phyloP scores from a whole-genome alignment of 2,329 filamentous ascomycete species.

The Stagonosporopsis chrysanthemi region DNA sequence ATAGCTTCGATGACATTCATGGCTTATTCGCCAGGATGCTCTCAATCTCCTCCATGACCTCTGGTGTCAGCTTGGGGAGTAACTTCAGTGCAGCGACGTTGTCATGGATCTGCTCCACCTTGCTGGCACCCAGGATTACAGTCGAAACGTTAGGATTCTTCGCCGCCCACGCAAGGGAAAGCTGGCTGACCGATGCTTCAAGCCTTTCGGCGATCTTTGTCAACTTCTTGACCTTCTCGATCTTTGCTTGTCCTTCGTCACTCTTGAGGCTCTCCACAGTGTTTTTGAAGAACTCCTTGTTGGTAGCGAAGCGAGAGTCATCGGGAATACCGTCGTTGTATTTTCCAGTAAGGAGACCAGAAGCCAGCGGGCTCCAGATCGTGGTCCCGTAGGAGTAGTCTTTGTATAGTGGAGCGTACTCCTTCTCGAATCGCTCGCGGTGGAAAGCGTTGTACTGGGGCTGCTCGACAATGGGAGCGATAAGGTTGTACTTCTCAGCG shows the following conservation, averaged over 20 bases:
- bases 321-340: slow-evolving; percentile 70
- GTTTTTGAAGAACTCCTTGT: slow-evolving; percentile 65
- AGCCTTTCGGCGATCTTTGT: slow-evolving; percentile 60
- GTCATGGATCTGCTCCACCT: slow-evolving; percentile 58
- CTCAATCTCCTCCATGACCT: slow-evolving; percentile 52
- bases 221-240: slow-evolving; percentile 65
- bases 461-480: slow-evolving; percentile 63
- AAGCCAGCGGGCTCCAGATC: slow-evolving; percentile 63
- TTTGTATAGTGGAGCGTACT: slow-evolving; percentile 65
- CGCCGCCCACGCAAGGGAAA: slow-evolving; percentile 66
- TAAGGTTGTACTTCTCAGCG: slow-evolving; percentile 68
- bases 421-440: slow-evolving; percentile 67
- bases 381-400: slow-evolving; percentile 66
- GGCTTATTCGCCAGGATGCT: slow-evolving; percentile 51
- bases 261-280: slow-evolving; percentile 61
- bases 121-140: slow-evolving; percentile 63
- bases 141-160: slow-evolving; percentile 66
- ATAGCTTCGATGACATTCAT: slow-evolving; percentile 25
- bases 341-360: slow-evolving; percentile 67
- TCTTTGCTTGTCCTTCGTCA: slow-evolving; percentile 60
- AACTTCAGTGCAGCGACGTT: slow-evolving; percentile 58
- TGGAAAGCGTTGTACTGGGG: slow-evolving; percentile 70
- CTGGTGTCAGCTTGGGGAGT: slow-evolving; percentile 49
- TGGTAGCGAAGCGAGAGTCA: slow-evolving; percentile 66
- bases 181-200: slow-evolving; percentile 57